Evolutionary conservation across 257 asterid species (phyloP).

Genomic region (Salvia rosmarinus): DNA sequence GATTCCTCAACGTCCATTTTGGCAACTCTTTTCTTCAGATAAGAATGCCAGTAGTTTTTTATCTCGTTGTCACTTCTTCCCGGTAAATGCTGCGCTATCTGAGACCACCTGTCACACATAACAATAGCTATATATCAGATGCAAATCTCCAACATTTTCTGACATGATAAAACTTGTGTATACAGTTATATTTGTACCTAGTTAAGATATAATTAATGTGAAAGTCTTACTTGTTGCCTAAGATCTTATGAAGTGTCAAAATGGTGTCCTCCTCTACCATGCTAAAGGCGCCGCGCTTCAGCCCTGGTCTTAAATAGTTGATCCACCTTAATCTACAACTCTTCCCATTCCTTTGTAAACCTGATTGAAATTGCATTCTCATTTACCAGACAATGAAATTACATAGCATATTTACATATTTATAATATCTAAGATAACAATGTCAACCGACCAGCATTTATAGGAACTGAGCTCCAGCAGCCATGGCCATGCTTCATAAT

Average conservation of each 20-base stretch:
- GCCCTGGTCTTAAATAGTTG: constrained; percentile 79
- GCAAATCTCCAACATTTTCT: too few relatives aligned
- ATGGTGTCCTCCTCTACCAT: constrained; percentile 59
- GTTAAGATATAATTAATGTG: too few relatives aligned
- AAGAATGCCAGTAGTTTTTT: constrained; percentile 76
- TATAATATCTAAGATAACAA: not conserved
- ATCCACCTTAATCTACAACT: constrained; percentile 93
- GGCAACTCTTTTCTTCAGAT: constrained; percentile 57
- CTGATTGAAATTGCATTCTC: constrained; percentile 31
- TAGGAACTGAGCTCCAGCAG: constrained; percentile 75
- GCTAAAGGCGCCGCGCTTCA: constrained; percentile 67
- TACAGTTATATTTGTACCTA: too few relatives aligned
- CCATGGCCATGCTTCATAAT: constrained; percentile 57
- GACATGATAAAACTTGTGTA: too few relatives aligned
- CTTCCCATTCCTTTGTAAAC: constrained; percentile 80
- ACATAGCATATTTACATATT: too few relatives aligned
- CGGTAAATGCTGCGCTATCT: constrained; percentile 65
- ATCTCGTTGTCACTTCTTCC: constrained; percentile 85
- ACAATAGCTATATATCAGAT: too few relatives aligned
- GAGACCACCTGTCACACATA: constrained; percentile 63
- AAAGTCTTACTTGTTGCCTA: constrained; percentile 82
- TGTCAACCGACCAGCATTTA: constrained; percentile 68
- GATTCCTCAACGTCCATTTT: constrained; percentile 34
- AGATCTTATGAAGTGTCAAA: constrained; percentile 60
- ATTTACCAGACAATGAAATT: too few relatives aligned